Percentiles rank a stretch among this genome's conserved stretches.
phyloP scores from a whole-genome alignment of 306 rosid genomes.

The Vigna reflexopilosa region DNA sequence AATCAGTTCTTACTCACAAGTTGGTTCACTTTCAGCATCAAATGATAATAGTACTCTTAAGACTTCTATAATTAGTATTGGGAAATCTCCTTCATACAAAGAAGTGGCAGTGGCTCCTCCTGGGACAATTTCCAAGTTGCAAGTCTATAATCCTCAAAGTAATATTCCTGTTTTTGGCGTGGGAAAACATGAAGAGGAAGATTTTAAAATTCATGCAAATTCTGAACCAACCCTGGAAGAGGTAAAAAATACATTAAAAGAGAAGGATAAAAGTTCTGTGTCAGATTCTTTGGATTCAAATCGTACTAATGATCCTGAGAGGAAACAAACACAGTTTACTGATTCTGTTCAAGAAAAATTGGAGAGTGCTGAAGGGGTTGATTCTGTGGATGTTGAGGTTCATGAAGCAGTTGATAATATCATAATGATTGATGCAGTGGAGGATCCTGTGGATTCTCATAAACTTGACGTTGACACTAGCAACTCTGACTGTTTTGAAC shows the following conservation, averaged over 20 bases:
- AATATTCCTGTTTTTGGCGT: slow-evolving; percentile 45
- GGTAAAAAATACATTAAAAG: slow-evolving; percentile 44
- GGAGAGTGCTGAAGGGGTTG: slow-evolving; percentile 52
- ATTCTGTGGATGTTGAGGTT: slow-evolving; percentile 49
- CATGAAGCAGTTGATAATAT: slow-evolving; percentile 50
- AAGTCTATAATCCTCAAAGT: slow-evolving; percentile 58
- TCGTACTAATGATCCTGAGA: slow-evolving; percentile 51
- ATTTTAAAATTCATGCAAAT: slow-evolving; percentile 51
- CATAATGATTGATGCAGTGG: slow-evolving; percentile 45
- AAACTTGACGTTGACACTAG: slow-evolving; percentile 49
- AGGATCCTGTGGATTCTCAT: slow-evolving; percentile 49
- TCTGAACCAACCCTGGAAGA: slow-evolving; percentile 46
- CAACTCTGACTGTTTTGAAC: slow-evolving; percentile 54
- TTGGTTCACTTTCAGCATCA: slow-evolving; percentile 45
- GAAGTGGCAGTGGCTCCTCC: slow-evolving; percentile 96
- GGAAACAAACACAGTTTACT: slow-evolving; percentile 48
- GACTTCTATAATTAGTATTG: slow-evolving; percentile 64
- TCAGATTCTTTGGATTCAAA: slow-evolving; percentile 46
- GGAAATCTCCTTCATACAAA: slow-evolving; percentile 89
- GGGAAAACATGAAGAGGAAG: slow-evolving; percentile 52
- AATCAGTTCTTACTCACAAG: slow-evolving; percentile 49
- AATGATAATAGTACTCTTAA: slow-evolving; percentile 56
- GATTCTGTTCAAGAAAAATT: slow-evolving; percentile 50
- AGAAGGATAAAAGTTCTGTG: slow-evolving; percentile 39
- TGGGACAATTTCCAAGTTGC: slow-evolving; percentile 74